Evolutionary conservation across 2,329 filamentous ascomycete genomes (phyloP), one percentile per base, ranked within the genome.

Genomic region (Stromatinia cepivora): DNA sequence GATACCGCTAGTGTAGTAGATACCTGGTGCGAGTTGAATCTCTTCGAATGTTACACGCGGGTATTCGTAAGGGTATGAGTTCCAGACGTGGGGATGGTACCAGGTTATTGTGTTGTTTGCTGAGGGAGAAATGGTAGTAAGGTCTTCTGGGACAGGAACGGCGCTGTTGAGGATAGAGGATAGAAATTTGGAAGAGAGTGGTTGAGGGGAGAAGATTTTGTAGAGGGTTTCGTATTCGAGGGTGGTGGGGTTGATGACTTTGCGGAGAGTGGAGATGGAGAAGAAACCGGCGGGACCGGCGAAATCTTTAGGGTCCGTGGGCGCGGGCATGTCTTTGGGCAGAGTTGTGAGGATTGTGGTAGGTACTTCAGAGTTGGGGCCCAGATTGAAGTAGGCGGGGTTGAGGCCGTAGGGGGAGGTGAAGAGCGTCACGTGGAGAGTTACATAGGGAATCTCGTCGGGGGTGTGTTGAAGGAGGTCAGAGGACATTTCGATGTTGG

Each of bases 1-100:
- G 56, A 98, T 96, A 3, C 87, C 88, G 15, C 87, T 88, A 0
- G 88, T 90, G 77, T 91, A 91, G 79, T 88, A 95, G 20, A 94
- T 76, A 0, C 87, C 87, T 9, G 85, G 80, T 7, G 87, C 88
- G 4, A 97, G 78, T 72, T 89, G 82, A 4, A 90, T 87, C 71
- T 95, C 90, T 74, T 97, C 93, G 79, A 98, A 99, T 0, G 91
- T 94, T 0, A 93, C 88, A 0, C 93, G 86, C 0, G 94, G 94
- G n/a, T 89, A 87, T 74, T 93, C 87, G 72, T 92, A 89, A 0
- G 95, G 95, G 79, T 98, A 99, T 0, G 91, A 89, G 73, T 94
- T 80, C 87, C 96, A 98, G 48, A 87, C 82, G 71, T 93, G 89
- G 20, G 92, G 86, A 73, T 93, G 83, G 71, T 89, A 89, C 93